Percentiles rank a stretch among this genome's conserved stretches.
Conservation (phyloP, 139 green algal genomes). For the Micractinium conductrix region DNA sequence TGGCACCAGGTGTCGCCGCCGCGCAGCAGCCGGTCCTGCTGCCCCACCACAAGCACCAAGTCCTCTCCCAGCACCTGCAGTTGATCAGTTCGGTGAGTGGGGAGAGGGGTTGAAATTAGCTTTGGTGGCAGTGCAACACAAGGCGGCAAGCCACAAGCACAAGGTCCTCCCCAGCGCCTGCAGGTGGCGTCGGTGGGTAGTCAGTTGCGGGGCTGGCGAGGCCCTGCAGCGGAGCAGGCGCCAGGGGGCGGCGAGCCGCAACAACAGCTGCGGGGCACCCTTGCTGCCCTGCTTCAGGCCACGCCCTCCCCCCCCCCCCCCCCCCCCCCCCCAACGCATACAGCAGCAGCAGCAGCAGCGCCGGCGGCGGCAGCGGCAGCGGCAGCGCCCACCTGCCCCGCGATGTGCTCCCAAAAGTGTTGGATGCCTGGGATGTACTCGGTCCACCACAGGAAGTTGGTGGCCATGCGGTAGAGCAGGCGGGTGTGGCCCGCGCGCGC, state of each 20-base stretch:
- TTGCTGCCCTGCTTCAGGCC: background rate
- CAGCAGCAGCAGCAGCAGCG: background rate
- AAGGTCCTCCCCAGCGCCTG: too few species aligned
- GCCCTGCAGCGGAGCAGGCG: too few species aligned
- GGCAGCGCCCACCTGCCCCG: constrained; percentile 49
- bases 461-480: constrained; percentile 97
- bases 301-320: background rate
- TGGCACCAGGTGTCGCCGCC: constrained; percentile 91
- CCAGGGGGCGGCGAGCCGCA: too few species aligned
- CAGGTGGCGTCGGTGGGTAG: too few species aligned
- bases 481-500: constrained; percentile 83
- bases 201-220: too few species aligned
- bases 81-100: too few species aligned
- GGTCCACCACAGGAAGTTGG: constrained; percentile 95
- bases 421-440: constrained; percentile 89
- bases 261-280: too few species aligned
- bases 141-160: too few species aligned
- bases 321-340: too few species aligned
- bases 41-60: constrained; percentile 92
- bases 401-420: constrained; percentile 88
- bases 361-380: background rate
- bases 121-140: too few species aligned
- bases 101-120: too few species aligned
- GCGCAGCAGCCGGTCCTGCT: constrained; percentile 93
- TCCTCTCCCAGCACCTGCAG: constrained; percentile 96